phyloP scores from a whole-genome alignment of 2,329 filamentous ascomycete genomes.

The Penicillium sp. region DNA sequence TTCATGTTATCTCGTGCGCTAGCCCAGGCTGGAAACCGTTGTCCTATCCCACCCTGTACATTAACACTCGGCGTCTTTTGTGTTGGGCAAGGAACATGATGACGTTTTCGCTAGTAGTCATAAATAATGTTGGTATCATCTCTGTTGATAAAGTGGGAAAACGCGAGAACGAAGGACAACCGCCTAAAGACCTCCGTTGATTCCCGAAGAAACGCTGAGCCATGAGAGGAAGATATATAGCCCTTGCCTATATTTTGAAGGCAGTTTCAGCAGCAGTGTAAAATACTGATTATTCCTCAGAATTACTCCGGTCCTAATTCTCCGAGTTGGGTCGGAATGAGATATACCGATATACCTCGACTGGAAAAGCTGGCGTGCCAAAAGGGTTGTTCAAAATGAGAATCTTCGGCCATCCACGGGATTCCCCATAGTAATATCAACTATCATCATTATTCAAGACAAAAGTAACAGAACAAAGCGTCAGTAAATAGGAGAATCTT shows the following conservation, averaged over 20 bases:
- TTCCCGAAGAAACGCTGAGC: no score
- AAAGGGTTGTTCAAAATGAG: neutral
- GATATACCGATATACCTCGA: neutral
- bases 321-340: neutral
- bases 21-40: neutral
- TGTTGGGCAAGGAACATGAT: no score
- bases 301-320: neutral
- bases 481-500: neutral
- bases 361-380: neutral
- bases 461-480: neutral
- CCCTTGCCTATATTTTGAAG: neutral
- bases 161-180: no score
- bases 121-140: no score
- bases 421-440: neutral
- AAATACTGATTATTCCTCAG: neutral
- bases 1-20: neutral
- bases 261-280: neutral
- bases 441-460: neutral
- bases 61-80: neutral
- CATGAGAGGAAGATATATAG: neutral
- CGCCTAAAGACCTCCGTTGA: no score
- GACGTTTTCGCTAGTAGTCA: no score
- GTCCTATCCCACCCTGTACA: neutral
- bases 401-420: neutral
- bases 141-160: no score